These are phyloP conservation scores for Helenozyma rhizophorensis DNA, from an alignment of 805 yeast species.

Conservation along the genomic window DNA sequence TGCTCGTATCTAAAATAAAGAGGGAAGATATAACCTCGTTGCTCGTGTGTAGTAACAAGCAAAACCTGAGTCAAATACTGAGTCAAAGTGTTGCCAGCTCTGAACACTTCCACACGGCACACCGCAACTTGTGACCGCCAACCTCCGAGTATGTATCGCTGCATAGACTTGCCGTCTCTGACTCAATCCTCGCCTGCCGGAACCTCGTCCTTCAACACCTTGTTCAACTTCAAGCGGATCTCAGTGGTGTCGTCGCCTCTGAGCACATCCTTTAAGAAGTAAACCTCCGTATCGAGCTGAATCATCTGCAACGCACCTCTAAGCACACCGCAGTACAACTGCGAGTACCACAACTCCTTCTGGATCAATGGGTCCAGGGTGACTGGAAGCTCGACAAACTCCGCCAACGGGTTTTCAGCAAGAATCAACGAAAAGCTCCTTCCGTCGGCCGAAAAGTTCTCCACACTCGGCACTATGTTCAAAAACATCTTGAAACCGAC, in stretches of 20 bases:
- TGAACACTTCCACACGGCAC: no score
- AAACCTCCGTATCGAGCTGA: slow-evolving; percentile 83
- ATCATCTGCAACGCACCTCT: slow-evolving; percentile 95
- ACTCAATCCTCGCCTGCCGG: slow-evolving; percentile 90
- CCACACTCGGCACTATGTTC: slow-evolving; percentile 71
- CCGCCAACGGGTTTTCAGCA: slow-evolving; percentile 86
- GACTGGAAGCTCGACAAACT: slow-evolving; percentile 86
- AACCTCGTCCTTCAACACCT: slow-evolving; percentile 83
- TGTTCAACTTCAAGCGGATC: slow-evolving; percentile 64
- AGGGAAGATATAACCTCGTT: no score
- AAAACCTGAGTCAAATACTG: no score
- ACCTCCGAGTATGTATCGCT: no score
- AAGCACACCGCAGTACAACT: slow-evolving; percentile 82
- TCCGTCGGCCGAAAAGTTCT: slow-evolving; percentile 73
- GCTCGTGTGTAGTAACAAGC: no score
- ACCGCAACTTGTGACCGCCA: no score
- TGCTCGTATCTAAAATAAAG: no score
- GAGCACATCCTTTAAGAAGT: slow-evolving; percentile 72
- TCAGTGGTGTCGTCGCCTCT: slow-evolving; percentile 84
- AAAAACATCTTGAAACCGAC: slow-evolving; percentile 88
- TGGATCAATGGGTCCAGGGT: slow-evolving; percentile 60
- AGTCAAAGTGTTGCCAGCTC: no score
- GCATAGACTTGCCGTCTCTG: no score
- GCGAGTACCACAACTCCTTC: slow-evolving; percentile 87
- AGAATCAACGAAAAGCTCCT: slow-evolving; percentile 70